phyloP scores from a whole-genome alignment of 176 grass and related monocot genomes.

The maize (Zea mays) region DNA sequence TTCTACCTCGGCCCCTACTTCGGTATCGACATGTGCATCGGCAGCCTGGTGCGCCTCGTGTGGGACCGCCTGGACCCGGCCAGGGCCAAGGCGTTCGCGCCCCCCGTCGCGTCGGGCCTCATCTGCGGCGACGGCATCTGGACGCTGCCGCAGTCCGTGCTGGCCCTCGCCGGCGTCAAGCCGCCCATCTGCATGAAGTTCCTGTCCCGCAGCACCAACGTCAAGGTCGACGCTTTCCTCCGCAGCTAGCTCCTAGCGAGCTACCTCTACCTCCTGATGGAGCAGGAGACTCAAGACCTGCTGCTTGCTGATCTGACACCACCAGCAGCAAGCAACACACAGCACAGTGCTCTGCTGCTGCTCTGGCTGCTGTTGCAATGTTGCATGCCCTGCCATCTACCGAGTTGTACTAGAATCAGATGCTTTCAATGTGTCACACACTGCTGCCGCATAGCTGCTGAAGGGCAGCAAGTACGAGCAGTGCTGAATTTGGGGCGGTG shows the following conservation, averaged over 20 bases:
- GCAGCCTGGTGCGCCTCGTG: slow-evolving; percentile 46
- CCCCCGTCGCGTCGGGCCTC: slow-evolving; percentile 58
- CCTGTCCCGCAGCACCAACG: slow-evolving; percentile 47
- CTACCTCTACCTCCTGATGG: too few relatives aligned
- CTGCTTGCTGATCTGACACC: neutral
- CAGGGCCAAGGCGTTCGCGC: slow-evolving; percentile 61
- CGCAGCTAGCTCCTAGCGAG: too few relatives aligned
- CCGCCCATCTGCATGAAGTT: slow-evolving; percentile 89
- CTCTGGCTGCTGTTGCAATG: too few relatives aligned
- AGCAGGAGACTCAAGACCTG: too few relatives aligned
- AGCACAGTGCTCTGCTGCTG: too few relatives aligned
- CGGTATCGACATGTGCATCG: slow-evolving; percentile 70
- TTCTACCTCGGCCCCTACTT: slow-evolving; percentile 69
- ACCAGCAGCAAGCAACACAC: too few relatives aligned
- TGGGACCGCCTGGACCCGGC: slow-evolving; percentile 49
- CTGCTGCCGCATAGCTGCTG: neutral
- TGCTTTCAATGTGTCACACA: slow-evolving; percentile 3
- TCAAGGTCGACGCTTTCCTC: slow-evolving; percentile 52
- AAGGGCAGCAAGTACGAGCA: neutral
- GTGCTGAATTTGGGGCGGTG: slow-evolving; percentile 11
- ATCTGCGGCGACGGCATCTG: slow-evolving; percentile 79
- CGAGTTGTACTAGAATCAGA: neutral
- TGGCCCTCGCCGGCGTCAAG: slow-evolving; percentile 58
- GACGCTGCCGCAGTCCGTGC: slow-evolving; percentile 74
- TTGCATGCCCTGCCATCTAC: too few relatives aligned